Base-by-base conservation (phyloP, 2,329 filamentous ascomycete species). In the Nectriaceae sp. region DNA sequence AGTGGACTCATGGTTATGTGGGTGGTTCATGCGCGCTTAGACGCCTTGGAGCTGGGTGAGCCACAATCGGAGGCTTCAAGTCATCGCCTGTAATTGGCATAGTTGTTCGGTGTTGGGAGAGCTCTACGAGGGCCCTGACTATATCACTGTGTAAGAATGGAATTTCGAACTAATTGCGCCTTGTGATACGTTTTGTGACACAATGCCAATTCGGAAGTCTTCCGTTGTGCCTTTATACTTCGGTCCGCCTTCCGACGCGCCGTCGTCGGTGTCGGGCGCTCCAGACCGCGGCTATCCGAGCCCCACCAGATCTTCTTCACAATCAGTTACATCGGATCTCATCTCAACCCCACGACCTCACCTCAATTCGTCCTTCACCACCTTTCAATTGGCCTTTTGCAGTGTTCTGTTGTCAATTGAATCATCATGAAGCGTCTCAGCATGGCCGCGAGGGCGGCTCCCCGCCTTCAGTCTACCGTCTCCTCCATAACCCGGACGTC, bases 41-140 rank as follows among this genome's bases (percentile, higher is more conserved):
- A 50, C 46, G 50, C 48, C 38, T 51, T 51, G 42, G 55, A n/a
- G n/a, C n/a, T 60, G 62, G 60, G 64, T 49, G 57, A 61, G 53
- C 55, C 50, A 54, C 47, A 40, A 52, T 45, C 46, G 54, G 49
- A 51, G 55, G 56, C 54, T 31, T 8, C 26, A 31, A 31, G 63
- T 63, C 55, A n/a, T n/a, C n/a, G 59, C 50, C 57, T 65, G 57
- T 61, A 61, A 55, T 65, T 63, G 57, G 62, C 59, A 65, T 65
- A 57, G 50, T 56, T 65, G 54, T 54, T 59, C 56, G 53, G 59
- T 55, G 53, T 55, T 37, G 47, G 43, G 49, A 54, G 53, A 47
- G 52, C 47, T 46, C 15, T 11, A 43, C 31, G 21, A 48, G 42
- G 42, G 33, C 39, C 38, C 43, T 40, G 24, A 53, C 52, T 54